Evolutionary conservation across 2,329 filamentous ascomycete genomes (phyloP).

Genomic region (Fusarium secorum): DNA sequence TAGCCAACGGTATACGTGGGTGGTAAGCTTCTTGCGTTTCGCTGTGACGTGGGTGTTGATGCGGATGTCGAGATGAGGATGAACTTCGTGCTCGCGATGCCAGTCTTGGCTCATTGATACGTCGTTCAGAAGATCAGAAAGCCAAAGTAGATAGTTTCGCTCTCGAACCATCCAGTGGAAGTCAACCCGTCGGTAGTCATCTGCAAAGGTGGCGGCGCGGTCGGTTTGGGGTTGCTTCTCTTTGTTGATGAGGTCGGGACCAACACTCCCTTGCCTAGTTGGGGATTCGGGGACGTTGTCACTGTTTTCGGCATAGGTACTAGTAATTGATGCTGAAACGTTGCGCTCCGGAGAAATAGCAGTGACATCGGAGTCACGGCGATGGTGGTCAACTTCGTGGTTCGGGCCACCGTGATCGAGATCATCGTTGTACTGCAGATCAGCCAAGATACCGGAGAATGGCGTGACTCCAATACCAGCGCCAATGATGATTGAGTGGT

Average conservation of each 20-base stretch:
- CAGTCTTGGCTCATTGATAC: constrained; percentile 51
- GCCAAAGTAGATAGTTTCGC: constrained; percentile 63
- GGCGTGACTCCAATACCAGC: constrained; percentile 66
- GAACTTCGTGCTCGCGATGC: constrained; percentile 48
- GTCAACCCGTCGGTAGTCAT: constrained; percentile 60
- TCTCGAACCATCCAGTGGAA: constrained; percentile 69
- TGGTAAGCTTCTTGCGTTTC: constrained; percentile 60
- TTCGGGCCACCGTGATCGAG: constrained; percentile 44
- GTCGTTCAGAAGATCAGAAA: constrained; percentile 63
- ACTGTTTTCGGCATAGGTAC: not conserved
- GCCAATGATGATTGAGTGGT: constrained; percentile 63
- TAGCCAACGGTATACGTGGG: constrained; percentile 64
- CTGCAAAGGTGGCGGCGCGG: constrained; percentile 41
- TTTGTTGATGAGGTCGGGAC: constrained; percentile 10
- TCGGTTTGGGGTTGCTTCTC: constrained; percentile 25
- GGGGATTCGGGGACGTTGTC: not conserved
- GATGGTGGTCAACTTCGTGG: not conserved
- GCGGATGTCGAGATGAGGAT: constrained; percentile 58
- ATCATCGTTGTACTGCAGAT: constrained; percentile 59
- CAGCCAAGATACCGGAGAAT: constrained; percentile 63
- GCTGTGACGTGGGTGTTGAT: constrained; percentile 65
- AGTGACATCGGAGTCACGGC: constrained; percentile 13
- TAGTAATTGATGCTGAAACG: not conserved
- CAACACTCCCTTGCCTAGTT: not conserved
- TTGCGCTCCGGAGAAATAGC: not conserved